Base-by-base conservation (phyloP, 2,329 filamentous ascomycete species). In the Exophiala bonariae region DNA sequence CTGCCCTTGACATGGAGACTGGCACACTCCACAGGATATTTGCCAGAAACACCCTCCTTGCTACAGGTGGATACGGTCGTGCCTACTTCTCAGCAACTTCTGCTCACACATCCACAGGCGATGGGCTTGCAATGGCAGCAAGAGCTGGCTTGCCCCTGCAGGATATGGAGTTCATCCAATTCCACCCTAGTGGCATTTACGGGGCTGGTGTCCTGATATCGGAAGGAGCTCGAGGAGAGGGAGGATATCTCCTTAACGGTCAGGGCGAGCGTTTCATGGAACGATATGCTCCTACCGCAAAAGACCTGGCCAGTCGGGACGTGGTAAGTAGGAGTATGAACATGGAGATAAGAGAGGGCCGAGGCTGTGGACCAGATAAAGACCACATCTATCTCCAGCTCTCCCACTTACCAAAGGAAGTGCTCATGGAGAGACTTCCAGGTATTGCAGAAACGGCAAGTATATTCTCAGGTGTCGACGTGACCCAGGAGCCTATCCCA, bases 231-330 rank as follows among this genome's bases (percentile, higher is more conserved):
- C 86, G 89, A 77, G 89, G 89, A 73, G 89, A 95, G 78, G 89
- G 89, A 74, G 89, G 89, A 60, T 95, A 93, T 69, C 81, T 95
- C 37, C 79, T 95, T 54, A 95, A 95, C 79, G 87, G 86, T 2
- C 86, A 95, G 77, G 89, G 89, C 71, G 89, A 95, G 74, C 85
- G 89, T 59, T 95, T 95, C 72, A 95, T 95, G 89, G 89, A 95
- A 74, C 82, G 89, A 62, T 95, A 95, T 65, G 89, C 89, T 34
- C 89, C 89, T 45, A 95, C 89, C 26, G 89, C 89, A 59, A 95
- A 93, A 80, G 89, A 95, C 80, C 80, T 95, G 63, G 89, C 89
- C 54, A 87, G 82, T 62, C 87, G 89, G 67, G 89, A 95, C 63
- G 89, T 95, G 57, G 89, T 95, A 56, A 91, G 87, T 56, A 85